Conservation (phyloP, 2,329 filamentous ascomycete species). For the Graphilbum ipis-grandicollis region DNA sequence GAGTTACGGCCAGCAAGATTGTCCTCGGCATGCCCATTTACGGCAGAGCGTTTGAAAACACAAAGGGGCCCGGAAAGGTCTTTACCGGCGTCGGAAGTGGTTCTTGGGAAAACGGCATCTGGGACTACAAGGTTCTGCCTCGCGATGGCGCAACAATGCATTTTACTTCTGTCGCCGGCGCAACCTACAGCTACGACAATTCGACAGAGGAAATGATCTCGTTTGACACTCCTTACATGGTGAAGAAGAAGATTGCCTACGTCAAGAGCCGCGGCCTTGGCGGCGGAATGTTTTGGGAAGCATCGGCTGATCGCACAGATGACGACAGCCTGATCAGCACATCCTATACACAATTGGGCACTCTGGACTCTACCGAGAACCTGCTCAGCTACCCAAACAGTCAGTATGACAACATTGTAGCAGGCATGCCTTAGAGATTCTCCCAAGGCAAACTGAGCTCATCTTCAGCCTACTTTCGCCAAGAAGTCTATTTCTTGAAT, state of each 20-base stretch:
- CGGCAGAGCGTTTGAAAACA: conserved; percentile 49
- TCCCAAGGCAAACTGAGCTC: too few relatives aligned
- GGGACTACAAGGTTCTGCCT: conserved; percentile 69
- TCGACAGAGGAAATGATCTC: conserved; percentile 45
- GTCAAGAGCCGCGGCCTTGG: conserved; percentile 45
- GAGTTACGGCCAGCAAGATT: conserved; percentile 48
- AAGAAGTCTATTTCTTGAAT: too few relatives aligned
- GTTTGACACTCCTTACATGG: conserved; percentile 49
- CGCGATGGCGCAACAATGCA: conserved; percentile 37
- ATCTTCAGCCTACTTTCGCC: too few relatives aligned
- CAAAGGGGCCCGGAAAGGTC: conserved; percentile 45
- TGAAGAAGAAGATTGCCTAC: conserved; percentile 46
- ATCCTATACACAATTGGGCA: conserved; percentile 21
- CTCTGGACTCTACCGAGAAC: conserved; percentile 30
- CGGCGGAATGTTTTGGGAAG: conserved; percentile 79
- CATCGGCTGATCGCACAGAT: conserved; percentile 46
- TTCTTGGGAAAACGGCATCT: conserved; percentile 56
- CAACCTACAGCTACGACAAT: conserved; percentile 55
- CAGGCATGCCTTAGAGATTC: conserved; percentile 12
- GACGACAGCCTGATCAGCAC: conserved; percentile 42
- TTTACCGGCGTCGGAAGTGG: conserved; percentile 50
- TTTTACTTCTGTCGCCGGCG: conserved; percentile 39
- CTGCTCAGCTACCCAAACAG: conserved; percentile 33
- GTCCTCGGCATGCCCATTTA: conserved; percentile 68
- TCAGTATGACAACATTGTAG: conserved; percentile 35